Evolutionary conservation across 2,329 filamentous ascomycete genomes (phyloP), one percentile per base, ranked within the genome.

Genomic region (Penicillium sp.): DNA sequence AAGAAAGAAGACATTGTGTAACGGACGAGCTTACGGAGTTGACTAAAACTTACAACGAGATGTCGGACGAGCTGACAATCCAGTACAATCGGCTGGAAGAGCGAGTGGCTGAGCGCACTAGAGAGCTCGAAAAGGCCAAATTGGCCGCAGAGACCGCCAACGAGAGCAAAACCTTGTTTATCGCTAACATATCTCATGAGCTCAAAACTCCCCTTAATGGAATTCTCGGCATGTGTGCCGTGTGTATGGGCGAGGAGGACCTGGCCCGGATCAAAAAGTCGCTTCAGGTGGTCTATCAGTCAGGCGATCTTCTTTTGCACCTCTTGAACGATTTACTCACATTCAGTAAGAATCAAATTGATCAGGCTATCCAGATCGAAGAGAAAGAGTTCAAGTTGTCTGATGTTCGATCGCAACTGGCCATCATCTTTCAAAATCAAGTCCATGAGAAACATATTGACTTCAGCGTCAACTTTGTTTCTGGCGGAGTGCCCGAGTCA

Each of bases 281-380:
- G 1, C 80, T 97, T 6, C 89, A 91, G 66, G 91, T 92, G 19
- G 87, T 97, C 21, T 96, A 96, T 76, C 94, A 93, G 74, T 93
- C 90, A 23, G 91, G 84, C 6, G 93, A 97, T 71, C 76, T 96
- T 6, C 77, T 97, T 8, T 79, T 96, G 2, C 92, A 96, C 69
- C 82, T 97, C 1, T 80, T 97, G 8, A 94, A 94, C 41, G 93
- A 97, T 77, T 81, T 97, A 4, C 78, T 97, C 39, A 96, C 90
- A 36, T 97, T 97, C 75, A 94, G 90, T 70, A 96, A 96, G 75
- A 96, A 97, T 68, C 91, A 96, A 73, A 92, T 96, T 50, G 92
- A 91, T 3, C 90, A 96, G 66, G 87, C 93, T 61, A 79, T 96
- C 43, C 88, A 81, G 41, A 79, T 96, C 1, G 91, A 96, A 66